phyloP scores from a whole-genome alignment of 495 filamentous ascomycete species.

The Pseudoneurospora amorphoporcata region DNA sequence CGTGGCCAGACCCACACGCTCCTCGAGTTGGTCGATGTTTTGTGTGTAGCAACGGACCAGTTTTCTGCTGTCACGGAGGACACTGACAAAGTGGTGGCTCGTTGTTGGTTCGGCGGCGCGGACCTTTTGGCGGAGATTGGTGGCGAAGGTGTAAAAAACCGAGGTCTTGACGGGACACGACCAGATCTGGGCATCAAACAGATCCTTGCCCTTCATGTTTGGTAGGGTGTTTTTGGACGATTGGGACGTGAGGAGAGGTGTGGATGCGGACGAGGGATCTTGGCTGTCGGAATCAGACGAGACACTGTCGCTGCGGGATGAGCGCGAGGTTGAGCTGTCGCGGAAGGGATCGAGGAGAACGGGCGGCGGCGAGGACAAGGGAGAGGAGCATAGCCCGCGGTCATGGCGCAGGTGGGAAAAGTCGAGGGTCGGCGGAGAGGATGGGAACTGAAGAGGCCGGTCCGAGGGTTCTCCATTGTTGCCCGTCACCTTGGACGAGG shows the following conservation, averaged over 20 bases:
- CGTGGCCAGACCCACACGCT: constrained; percentile 48
- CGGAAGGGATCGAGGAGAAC: constrained; percentile 34
- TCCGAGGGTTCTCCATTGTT: neutral
- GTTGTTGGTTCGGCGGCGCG: constrained; percentile 44
- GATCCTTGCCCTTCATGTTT: constrained; percentile 53
- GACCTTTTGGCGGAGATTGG: constrained; percentile 49
- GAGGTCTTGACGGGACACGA: constrained; percentile 50
- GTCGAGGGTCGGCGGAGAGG: constrained; percentile 16
- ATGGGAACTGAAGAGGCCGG: neutral
- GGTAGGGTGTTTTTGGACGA: constrained; percentile 27
- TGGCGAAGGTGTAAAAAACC: constrained; percentile 58
- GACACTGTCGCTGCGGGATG: constrained; percentile 6
- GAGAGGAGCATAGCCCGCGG: constrained; percentile 26
- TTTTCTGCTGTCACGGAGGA: constrained; percentile 50
- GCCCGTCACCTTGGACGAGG: neutral
- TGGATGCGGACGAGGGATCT: constrained; percentile 26
- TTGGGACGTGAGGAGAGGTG: constrained; percentile 32
- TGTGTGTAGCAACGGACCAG: constrained; percentile 60
- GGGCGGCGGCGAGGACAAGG: constrained; percentile 36
- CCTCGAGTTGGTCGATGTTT: constrained; percentile 62
- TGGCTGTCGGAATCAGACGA: constrained; percentile 29
- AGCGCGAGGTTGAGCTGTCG: constrained; percentile 20
- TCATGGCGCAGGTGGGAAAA: constrained; percentile 2
- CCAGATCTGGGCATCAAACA: constrained; percentile 60
- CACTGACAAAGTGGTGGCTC: constrained; percentile 51